These are phyloP conservation scores for Plasmodium gonderi DNA, from an alignment of 169 alveolate species.

Conservation along the genomic window DNA sequence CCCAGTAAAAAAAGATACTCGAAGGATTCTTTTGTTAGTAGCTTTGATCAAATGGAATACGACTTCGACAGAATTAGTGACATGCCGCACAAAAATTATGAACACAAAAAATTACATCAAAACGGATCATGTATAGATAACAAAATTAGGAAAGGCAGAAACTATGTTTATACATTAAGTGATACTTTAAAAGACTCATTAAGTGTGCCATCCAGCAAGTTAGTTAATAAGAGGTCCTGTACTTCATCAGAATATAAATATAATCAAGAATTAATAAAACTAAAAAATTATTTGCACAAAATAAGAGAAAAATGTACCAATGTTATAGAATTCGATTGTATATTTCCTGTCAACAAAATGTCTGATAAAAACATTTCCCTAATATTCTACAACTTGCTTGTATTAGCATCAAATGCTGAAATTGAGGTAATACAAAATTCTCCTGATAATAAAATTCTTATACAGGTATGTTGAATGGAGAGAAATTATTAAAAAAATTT, in stretches of 20 bases:
- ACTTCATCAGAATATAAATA: constrained; percentile 42
- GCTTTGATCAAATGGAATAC: constrained; percentile 17
- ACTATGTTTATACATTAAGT: constrained; percentile 8
- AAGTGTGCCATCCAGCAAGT: constrained; percentile 71
- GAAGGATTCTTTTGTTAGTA: background rate
- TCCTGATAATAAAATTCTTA: constrained; percentile 45
- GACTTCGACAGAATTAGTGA: constrained; percentile 52
- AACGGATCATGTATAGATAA: background rate
- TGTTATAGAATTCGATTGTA: constrained; percentile 25
- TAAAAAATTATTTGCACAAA: constrained; percentile 60
- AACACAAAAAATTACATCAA: constrained; percentile 3
- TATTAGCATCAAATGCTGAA: constrained; percentile 68
- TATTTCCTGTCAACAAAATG: constrained; percentile 36
- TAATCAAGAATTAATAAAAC: constrained; percentile 53
- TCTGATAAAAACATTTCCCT: constrained; percentile 32
- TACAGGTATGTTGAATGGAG: constrained; percentile 10
- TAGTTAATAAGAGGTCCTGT: constrained; percentile 47
- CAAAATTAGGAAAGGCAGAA: constrained; percentile 2
- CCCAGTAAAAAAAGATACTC: background rate
- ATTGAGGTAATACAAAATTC: constrained; percentile 39
- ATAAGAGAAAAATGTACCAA: constrained; percentile 6
- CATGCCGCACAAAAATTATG: background rate
- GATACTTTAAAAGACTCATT: constrained; percentile 52
- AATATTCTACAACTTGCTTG: constrained; percentile 64
- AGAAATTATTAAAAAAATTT: background rate